Evolutionary conservation across 2,329 filamentous ascomycete species (phyloP).

Genomic region (Clarireedia sp.): DNA sequence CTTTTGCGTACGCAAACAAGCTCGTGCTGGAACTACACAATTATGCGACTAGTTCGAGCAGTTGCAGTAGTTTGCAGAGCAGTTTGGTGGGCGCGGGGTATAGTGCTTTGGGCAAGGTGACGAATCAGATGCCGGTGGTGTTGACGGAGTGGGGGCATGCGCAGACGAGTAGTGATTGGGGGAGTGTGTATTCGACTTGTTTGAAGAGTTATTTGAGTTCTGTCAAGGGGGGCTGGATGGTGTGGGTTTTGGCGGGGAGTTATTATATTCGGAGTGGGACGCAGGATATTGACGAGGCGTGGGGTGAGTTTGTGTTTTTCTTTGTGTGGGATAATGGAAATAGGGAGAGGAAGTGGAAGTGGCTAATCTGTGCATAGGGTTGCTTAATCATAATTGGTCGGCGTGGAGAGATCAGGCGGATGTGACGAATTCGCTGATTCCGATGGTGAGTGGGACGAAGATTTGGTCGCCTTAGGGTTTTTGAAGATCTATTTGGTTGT

Average conservation of each 20-base stretch:
- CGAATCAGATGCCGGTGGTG: constrained; percentile 34
- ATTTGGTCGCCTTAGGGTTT: constrained; percentile 1
- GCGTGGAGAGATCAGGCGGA: constrained; percentile 2
- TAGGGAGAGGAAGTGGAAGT: background rate
- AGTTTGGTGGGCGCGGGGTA: constrained; percentile 34
- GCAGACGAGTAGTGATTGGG: constrained; percentile 37
- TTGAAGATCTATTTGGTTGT: no score
- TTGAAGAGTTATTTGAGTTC: constrained; percentile 34
- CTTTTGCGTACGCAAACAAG: constrained; percentile 36
- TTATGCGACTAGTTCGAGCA: background rate
- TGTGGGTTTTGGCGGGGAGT: constrained; percentile 51
- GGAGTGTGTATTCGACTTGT: constrained; percentile 42
- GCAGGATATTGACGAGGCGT: constrained; percentile 50
- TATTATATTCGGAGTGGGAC: constrained; percentile 47
- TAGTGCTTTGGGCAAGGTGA: constrained; percentile 32
- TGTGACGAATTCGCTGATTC: background rate
- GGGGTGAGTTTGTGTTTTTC: constrained; percentile 37
- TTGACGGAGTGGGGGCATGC: constrained; percentile 40
- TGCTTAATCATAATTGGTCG: constrained; percentile 6
- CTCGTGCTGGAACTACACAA: constrained; percentile 40
- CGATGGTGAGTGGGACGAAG: constrained; percentile 7
- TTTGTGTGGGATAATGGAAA: background rate
- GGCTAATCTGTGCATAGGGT: background rate
- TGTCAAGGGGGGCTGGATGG: constrained; percentile 45
- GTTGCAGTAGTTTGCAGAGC: constrained; percentile 26